Base-by-base conservation (phyloP, 345 rosid genomes). In the Lagerstroemia speciosa region DNA sequence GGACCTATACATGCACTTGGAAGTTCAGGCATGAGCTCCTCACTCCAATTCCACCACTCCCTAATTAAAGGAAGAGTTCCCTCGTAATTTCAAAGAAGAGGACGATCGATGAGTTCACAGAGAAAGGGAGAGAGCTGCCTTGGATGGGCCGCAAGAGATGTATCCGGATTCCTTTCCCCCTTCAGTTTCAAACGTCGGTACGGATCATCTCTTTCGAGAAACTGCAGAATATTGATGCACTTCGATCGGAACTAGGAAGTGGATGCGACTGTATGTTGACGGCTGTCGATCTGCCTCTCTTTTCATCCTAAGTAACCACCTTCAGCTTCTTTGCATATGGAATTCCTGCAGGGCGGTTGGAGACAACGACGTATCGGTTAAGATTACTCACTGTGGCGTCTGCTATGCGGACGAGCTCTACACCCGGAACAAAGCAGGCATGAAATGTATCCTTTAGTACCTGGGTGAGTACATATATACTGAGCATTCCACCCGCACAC, bases 401-500 rank as follows among this genome's bases (percentile, higher is more conserved):
- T 93, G 98, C 75, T 85, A 89, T 74, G 93, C 96, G 64, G 97
- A 93, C 83, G 82, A 86, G 68, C 33, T 71, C 48, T 87, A 89
- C 93, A 83, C 87, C 38, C 76, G 80, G 72, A 93, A 90, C 82
- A 40, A 64, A 70, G 74, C n/a, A 50, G 88, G 83, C 22, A 83
- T 81, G 74, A 87, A 8, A 87, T 71, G 74, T 89, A 93, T 68
- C 98, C 97, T 75, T 45, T 93, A 72, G 84, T 93, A 70, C 97
- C 97, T 12, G 96, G 97, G 97, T 93, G n/a, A n/a, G n/a, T n/a
- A n/a, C n/a, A n/a, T n/a, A n/a, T n/a, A n/a, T n/a, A n/a, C n/a
- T n/a, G n/a, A n/a, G n/a, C n/a, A n/a, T n/a, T n/a, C n/a, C n/a
- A n/a, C n/a, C n/a, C n/a, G n/a, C n/a, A n/a, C n/a, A 82, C 60